Evolutionary conservation across 371 early-diverging fungal genomes (phyloP).

Genomic region (Saksenaea vasiformis): DNA sequence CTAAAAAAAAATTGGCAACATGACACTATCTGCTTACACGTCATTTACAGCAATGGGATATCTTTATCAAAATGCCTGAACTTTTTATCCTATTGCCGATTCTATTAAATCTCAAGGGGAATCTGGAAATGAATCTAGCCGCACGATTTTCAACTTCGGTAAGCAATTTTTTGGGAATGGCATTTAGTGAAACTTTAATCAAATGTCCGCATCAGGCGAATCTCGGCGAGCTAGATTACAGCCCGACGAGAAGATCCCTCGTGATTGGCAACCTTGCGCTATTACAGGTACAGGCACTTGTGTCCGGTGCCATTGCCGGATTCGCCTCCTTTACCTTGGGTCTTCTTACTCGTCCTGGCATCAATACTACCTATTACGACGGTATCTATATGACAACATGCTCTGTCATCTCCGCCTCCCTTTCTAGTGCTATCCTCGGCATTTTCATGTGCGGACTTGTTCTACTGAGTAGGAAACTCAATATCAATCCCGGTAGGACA

Average conservation of each 20-base stretch:
- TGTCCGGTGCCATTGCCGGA: conserved; percentile 71
- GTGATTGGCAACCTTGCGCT: conserved; percentile 70
- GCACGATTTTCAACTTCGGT: conserved; percentile 81
- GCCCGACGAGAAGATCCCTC: conserved; percentile 46
- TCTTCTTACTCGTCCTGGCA: conserved; percentile 53
- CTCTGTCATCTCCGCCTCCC: conserved; percentile 69
- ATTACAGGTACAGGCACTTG: conserved; percentile 70
- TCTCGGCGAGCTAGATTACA: conserved; percentile 63
- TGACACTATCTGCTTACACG: background rate
- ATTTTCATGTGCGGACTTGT: conserved; percentile 72
- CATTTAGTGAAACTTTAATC: background rate
- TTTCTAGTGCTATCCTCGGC: conserved; percentile 75
- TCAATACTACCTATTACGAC: conserved; percentile 45
- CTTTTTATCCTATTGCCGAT: conserved; percentile 86
- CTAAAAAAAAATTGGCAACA: background rate
- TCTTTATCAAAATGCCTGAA: conserved; percentile 72
- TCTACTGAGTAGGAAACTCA: conserved; percentile 55
- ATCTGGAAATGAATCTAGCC: conserved; percentile 88
- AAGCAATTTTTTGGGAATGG: conserved; percentile 18
- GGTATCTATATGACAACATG: conserved; percentile 68
- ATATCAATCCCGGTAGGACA: conserved; percentile 77
- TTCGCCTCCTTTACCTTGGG: conserved; percentile 66
- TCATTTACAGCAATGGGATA: conserved; percentile 65
- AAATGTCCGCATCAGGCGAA: conserved; percentile 51
- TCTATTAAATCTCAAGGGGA: conserved; percentile 85